Evolutionary conservation across 352 stramenopile species (phyloP), one percentile per base, ranked within the genome.

Genomic region (Phytophthora agathidicida): DNA sequence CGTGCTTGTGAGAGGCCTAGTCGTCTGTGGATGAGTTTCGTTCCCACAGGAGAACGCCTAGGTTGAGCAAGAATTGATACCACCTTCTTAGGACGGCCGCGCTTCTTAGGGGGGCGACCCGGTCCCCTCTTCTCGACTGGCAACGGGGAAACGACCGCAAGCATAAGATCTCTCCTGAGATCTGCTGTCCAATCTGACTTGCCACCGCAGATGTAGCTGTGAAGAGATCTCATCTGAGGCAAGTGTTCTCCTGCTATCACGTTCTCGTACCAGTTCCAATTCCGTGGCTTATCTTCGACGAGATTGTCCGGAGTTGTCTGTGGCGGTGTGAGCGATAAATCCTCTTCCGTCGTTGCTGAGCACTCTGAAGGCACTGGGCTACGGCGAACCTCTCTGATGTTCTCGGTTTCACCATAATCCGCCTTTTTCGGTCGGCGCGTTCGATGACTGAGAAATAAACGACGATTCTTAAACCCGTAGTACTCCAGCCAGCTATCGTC

Each of bases 201-300:
- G 43, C 82, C 82, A 28, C 77, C 75, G 45, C 82, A 91, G 33
- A 87, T 83, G 55, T 78, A 91, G 50, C 75, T 91, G 35, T 80
- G 69, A 43, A 79, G 46, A 9, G 45, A 30, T 17, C 68, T 76
- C 79, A 89, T 86, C 36, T 77, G 60, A 10, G 55, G 47, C 37
- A 91, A 46, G 32, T 91, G 81, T 6, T 80, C 54, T 0, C 81
- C 81, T 3, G 65, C 67, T 44, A 72, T 41, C 19, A 83, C 31
- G 17, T 65, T 71, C 33, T 76, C 60, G 58, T 89, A 91, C 81
- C 81, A 91, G 28, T 51, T 65, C 44, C 65, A 52, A 48, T 69
- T 77, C 2, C 23, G 36, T 31, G 56, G 20, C 17, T 57, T 65
- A 26, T 55, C 50, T 44, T 58, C 20, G 19, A 51, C 39, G 11